Percentiles rank a stretch among this genome's conserved stretches.
These are phyloP conservation scores for Viola odorata DNA, from an alignment of 345 rosid genomes.

Conservation along the genomic window DNA sequence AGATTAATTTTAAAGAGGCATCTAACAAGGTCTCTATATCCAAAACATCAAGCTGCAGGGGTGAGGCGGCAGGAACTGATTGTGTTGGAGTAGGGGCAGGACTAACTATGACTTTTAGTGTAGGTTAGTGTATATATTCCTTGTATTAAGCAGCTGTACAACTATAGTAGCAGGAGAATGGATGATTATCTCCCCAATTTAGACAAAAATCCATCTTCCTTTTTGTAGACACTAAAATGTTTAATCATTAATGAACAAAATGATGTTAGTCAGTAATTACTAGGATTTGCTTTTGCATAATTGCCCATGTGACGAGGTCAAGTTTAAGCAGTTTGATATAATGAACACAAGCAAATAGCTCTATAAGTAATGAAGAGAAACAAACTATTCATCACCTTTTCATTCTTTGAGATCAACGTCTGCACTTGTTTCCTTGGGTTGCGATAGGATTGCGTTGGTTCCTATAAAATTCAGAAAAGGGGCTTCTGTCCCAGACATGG, in stretches of 20 bases:
- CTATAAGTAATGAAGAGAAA: too few relatives aligned
- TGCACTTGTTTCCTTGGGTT: constrained; percentile 4
- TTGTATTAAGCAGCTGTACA: neutral
- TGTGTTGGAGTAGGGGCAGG: neutral
- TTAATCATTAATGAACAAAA: too few relatives aligned
- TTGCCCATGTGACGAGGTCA: too few relatives aligned
- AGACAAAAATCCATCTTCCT: neutral
- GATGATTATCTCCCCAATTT: neutral
- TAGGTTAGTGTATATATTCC: constrained; percentile 2
- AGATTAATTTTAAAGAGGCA: neutral
- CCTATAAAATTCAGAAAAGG: constrained; percentile 11
- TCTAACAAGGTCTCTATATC: neutral
- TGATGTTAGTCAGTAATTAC: too few relatives aligned
- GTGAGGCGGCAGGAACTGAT: neutral
- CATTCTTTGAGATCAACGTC: neutral
- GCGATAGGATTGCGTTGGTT: neutral
- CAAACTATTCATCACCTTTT: constrained; percentile 9
- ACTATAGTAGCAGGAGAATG: neutral
- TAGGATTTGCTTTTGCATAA: too few relatives aligned
- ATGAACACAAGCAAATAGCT: too few relatives aligned
- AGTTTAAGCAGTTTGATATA: too few relatives aligned
- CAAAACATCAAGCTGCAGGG: constrained; percentile 6
- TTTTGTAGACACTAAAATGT: neutral
- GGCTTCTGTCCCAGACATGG: constrained; percentile 14
- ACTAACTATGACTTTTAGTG: constrained; percentile 5